These are phyloP conservation scores for Penicillium concentricum DNA, from an alignment of 2,329 filamentous ascomycete genomes.

Conservation along the genomic window DNA sequence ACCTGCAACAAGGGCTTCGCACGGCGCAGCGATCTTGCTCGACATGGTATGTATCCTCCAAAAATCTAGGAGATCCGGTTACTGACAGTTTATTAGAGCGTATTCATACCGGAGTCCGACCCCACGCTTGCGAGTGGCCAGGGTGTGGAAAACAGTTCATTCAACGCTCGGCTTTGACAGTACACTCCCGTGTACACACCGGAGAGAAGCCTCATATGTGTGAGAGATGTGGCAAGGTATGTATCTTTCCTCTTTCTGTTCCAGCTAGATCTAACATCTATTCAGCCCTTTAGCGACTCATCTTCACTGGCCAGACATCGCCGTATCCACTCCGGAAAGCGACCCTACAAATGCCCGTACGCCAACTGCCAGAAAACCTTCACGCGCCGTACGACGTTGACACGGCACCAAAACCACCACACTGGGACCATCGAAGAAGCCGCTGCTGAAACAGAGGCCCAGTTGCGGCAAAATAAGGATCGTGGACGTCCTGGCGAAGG, in stretches of 20 bases:
- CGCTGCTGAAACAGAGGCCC: slow-evolving; percentile 81
- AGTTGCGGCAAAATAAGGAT: slow-evolving; percentile 61
- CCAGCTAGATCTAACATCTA: background rate
- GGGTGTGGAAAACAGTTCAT: slow-evolving; percentile 96
- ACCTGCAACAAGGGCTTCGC: slow-evolving; percentile 92
- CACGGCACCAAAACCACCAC: slow-evolving; percentile 92
- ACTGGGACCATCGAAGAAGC: slow-evolving; percentile 94
- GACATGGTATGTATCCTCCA: slow-evolving; percentile 70
- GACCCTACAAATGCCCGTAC: slow-evolving; percentile 96
- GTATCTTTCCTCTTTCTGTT: slow-evolving; percentile 21
- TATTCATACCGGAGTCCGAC: slow-evolving; percentile 87
- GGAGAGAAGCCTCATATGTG: slow-evolving; percentile 99
- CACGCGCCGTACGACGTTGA: slow-evolving; percentile 90
- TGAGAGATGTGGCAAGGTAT: slow-evolving; percentile 91
- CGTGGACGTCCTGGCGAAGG: slow-evolving; percentile 39
- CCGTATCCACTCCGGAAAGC: slow-evolving; percentile 90
- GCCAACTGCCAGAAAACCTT: slow-evolving; percentile 99
- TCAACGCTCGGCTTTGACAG: slow-evolving; percentile 90
- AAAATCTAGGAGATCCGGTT: background rate
- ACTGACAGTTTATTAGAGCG: slow-evolving; percentile 62
- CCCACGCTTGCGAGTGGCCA: slow-evolving; percentile 87
- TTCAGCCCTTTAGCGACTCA: slow-evolving; percentile 90
- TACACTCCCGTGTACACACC: slow-evolving; percentile 92
- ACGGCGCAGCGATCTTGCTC: slow-evolving; percentile 84
- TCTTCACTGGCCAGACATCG: slow-evolving; percentile 91